A percentile compares a stretch with the other conserved stretches of the same genome.
phyloP scores from a whole-genome alignment of 805 yeast species.

The Candida boleticola region DNA sequence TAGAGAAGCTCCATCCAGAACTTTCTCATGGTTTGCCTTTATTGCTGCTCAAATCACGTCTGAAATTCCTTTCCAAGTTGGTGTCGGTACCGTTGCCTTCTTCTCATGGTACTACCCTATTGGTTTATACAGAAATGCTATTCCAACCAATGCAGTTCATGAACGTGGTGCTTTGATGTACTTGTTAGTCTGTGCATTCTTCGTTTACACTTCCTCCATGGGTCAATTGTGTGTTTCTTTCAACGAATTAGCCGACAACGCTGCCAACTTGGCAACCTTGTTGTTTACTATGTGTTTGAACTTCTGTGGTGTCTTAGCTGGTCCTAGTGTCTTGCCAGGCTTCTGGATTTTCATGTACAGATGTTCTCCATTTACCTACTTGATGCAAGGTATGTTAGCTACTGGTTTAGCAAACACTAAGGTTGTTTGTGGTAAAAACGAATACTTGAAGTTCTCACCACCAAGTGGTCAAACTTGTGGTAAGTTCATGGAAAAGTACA shows the following conservation, averaged over 20 bases:
- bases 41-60: slow-evolving; percentile 39
- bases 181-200: slow-evolving; percentile 26
- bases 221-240: slow-evolving; percentile 30
- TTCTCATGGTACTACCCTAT: slow-evolving; percentile 64
- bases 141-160: slow-evolving; percentile 36
- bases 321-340: slow-evolving; percentile 27
- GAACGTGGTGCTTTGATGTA: slow-evolving; percentile 39
- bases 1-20: slow-evolving; percentile 44
- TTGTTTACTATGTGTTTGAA: slow-evolving; percentile 33
- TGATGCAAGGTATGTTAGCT: slow-evolving; percentile 52
- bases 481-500: slow-evolving; percentile 26
- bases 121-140: slow-evolving; percentile 48
- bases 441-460: slow-evolving; percentile 20
- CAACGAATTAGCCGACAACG: slow-evolving; percentile 31
- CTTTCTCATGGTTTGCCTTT: slow-evolving; percentile 43
- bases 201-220: slow-evolving; percentile 24
- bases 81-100: slow-evolving; percentile 40
- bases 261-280: slow-evolving; percentile 29
- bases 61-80: slow-evolving; percentile 48
- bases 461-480: slow-evolving; percentile 22
- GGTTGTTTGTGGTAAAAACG: slow-evolving; percentile 35
- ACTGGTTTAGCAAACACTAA: slow-evolving; percentile 27
- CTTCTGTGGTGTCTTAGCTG: slow-evolving; percentile 37
- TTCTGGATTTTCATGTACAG: slow-evolving; percentile 76
- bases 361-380: slow-evolving; percentile 62